Conservation (phyloP, 1,284 basidiomycete species). For the Tausonia pullulans region DNA sequence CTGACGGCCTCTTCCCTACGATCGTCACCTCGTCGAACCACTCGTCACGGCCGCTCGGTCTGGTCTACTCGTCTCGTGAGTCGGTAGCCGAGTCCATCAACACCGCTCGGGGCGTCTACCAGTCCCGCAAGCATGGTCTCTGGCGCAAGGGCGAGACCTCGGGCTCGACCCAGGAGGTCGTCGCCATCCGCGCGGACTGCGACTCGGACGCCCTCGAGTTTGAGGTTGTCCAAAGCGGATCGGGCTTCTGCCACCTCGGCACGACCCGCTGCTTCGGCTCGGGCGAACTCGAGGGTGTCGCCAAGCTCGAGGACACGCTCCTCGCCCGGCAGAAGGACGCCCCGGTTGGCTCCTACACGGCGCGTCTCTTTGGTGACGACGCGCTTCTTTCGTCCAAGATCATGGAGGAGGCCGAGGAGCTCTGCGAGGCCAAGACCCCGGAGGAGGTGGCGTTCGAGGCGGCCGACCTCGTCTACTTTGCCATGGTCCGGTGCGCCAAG, state of each 20-base stretch:
- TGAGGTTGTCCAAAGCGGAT: slow-evolving; percentile 77
- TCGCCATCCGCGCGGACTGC: slow-evolving; percentile 78
- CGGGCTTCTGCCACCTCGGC: slow-evolving; percentile 88
- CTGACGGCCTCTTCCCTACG: slow-evolving; percentile 87
- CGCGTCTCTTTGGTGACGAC: slow-evolving; percentile 71
- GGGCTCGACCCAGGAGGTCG: slow-evolving; percentile 81
- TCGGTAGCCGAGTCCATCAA: slow-evolving; percentile 79
- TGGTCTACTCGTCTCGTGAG: slow-evolving; percentile 91
- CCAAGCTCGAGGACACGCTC: slow-evolving; percentile 73
- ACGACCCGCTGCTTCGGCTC: slow-evolving; percentile 74
- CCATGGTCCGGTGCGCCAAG: slow-evolving; percentile 72
- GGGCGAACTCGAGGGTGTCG: slow-evolving; percentile 53
- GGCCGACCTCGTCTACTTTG: slow-evolving; percentile 92
- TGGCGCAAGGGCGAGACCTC: slow-evolving; percentile 98
- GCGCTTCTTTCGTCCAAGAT: slow-evolving; percentile 82
- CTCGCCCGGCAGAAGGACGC: slow-evolving; percentile 59
- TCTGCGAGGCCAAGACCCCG: slow-evolving; percentile 69
- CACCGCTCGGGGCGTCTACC: slow-evolving; percentile 87
- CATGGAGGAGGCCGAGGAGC: slow-evolving; percentile 95
- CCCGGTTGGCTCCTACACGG: slow-evolving; percentile 86
- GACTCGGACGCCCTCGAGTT: slow-evolving; percentile 89
- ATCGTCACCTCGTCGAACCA: slow-evolving; percentile 67
- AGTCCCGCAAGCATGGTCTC: slow-evolving; percentile 87
- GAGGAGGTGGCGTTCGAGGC: slow-evolving; percentile 93
- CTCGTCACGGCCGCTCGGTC: slow-evolving; percentile 68